Evolutionary conservation across 2,329 filamentous ascomycete species (phyloP).

Genomic region (Neonectria coccinea): DNA sequence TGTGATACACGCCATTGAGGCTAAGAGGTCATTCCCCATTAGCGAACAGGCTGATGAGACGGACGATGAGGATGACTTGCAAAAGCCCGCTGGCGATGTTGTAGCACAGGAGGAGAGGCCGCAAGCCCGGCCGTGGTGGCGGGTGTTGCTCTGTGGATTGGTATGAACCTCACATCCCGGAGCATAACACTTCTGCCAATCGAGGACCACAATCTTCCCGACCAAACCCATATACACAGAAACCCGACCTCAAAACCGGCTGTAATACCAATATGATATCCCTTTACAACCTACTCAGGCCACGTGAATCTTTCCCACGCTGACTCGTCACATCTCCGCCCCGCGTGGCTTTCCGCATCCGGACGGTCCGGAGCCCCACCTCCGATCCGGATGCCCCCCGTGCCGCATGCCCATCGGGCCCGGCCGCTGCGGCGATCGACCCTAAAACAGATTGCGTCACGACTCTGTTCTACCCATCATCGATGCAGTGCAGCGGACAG

Average conservation of each 20-base stretch:
- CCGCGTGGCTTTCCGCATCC: constrained; percentile 18
- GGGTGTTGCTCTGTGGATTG: constrained; percentile 45
- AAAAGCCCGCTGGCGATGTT: constrained; percentile 27
- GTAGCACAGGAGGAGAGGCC: constrained; percentile 9
- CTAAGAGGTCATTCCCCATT: constrained; percentile 33
- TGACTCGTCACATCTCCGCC: not conserved
- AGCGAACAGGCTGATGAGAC: constrained; percentile 14
- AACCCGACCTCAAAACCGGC: not conserved
- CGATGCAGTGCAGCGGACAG: not conserved
- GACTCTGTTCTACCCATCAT: constrained; percentile 14
- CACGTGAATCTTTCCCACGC: not conserved
- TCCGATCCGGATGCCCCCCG: constrained; percentile 27
- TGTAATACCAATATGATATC: constrained; percentile 4
- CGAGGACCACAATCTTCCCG: not conserved
- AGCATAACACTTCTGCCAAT: not conserved
- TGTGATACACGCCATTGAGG: constrained; percentile 47
- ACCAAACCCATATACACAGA: not conserved
- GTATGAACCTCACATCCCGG: constrained; percentile 26
- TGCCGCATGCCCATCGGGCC: constrained; percentile 23
- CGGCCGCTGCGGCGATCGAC: constrained; percentile 12
- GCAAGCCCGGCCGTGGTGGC: constrained; percentile 39
- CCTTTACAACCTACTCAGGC: not conserved
- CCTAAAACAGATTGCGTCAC: constrained; percentile 18
- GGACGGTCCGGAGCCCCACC: constrained; percentile 17
- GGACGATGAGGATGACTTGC: constrained; percentile 42